Evolutionary conservation across 257 asterid species (phyloP), one percentile per base, ranked within the genome.

Genomic region (Haberlea rhodopensis): DNA sequence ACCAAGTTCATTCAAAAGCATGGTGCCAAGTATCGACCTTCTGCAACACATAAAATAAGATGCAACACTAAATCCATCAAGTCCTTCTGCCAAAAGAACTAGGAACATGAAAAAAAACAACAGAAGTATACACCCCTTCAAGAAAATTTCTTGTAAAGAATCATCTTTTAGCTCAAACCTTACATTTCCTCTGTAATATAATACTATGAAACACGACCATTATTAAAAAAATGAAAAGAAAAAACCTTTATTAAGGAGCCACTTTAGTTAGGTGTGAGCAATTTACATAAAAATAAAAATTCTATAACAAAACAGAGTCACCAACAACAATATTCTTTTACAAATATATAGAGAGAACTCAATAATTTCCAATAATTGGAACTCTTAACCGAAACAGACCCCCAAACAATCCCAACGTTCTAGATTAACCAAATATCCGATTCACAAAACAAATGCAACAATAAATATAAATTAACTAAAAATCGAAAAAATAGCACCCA

Each of bases 341-440:
- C 56, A 69, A 55, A 46, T 16, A 63, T 69, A 58, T 13, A 70
- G 40, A 62, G 53, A 53, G 24, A 10, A 48, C 32, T 64, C 69
- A 75, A 78, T 70, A n/a, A n/a, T n/a, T n/a, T n/a, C n/a, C n/a
- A n/a, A n/a, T n/a, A 27, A 75, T 68, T 69, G 62, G 67, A 63
- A 60, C 76, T 58, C 69, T 49, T 48, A 68, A 70, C 48, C 60
- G 19, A 59, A 67, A 55, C 57, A 23, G 31, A 23, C 59, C 59
- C 49, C 26, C 31, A 9, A 24, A 63, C 56, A 48, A 34, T 57
- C 28, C 25, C 21, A 67, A 54, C 60, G 29, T 67, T 57, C 40
- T 23, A 7, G 26, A 5, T 20, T 53, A 57, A n/a, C 34, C 6
- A 22, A 18, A 53, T 54, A 23, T 20, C 57, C 55, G 53, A 40